phyloP scores from a whole-genome alignment of 179 eudicot genomes.

The Silene noctiflora region DNA sequence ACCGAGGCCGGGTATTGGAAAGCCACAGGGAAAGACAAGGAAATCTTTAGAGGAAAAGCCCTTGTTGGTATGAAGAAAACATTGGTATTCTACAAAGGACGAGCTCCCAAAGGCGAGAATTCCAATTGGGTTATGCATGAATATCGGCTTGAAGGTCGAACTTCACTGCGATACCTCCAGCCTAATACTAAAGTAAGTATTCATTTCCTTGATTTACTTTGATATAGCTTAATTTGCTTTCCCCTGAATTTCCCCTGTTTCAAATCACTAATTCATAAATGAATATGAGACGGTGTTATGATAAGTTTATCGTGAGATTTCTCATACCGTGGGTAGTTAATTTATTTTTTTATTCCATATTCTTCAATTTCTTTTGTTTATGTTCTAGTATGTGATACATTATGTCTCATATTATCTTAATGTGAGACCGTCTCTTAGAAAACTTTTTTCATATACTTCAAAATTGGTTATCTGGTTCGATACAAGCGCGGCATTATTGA shows the following conservation, averaged over 20 bases:
- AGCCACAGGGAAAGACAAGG: constrained; percentile 89
- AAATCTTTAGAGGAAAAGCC: constrained; percentile 54
- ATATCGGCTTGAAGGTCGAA: constrained; percentile 65
- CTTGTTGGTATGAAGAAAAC: constrained; percentile 96
- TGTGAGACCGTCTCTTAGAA: no score
- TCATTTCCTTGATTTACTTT: background rate
- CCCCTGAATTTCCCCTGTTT: constrained; percentile 5
- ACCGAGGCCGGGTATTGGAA: constrained; percentile 90
- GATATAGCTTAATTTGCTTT: background rate
- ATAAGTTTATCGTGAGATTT: no score
- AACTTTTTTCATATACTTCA: no score
- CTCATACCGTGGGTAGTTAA: no score
- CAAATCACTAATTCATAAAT: no score
- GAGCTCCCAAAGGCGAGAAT: constrained; percentile 89
- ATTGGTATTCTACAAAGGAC: constrained; percentile 75
- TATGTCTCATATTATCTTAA: no score
- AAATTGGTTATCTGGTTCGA: no score
- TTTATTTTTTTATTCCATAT: no score
- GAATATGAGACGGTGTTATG: no score
- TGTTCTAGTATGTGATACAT: no score
- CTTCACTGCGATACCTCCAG: constrained; percentile 49
- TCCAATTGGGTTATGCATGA: constrained; percentile 94
- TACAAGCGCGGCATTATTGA: no score
- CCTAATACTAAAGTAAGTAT: constrained; percentile 47
- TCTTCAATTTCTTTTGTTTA: no score